A percentile compares a stretch with the other conserved stretches of the same genome.
These are phyloP conservation scores for Cocos nucifera DNA, from an alignment of 176 grass and related monocot genomes.

Conservation along the genomic window DNA sequence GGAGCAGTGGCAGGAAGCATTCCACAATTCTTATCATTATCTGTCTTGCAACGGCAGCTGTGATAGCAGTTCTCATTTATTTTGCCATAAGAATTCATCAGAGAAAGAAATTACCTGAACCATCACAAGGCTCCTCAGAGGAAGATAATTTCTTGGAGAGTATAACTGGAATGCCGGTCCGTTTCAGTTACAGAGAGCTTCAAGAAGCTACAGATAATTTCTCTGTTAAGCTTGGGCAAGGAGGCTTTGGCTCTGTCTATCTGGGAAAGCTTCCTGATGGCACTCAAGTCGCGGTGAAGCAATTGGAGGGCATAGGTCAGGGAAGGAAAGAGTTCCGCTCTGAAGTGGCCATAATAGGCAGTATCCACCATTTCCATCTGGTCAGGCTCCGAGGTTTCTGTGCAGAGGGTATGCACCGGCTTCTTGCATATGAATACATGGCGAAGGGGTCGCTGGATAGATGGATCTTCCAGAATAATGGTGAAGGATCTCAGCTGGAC, in stretches of 20 bases:
- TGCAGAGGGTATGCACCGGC: slow-evolving; percentile 53
- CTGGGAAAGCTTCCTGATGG: slow-evolving; percentile 64
- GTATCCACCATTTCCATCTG: slow-evolving; percentile 95
- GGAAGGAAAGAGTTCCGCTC: slow-evolving; percentile 92
- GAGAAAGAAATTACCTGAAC: slow-evolving; percentile 36
- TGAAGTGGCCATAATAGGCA: slow-evolving; percentile 86
- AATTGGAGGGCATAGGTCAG: slow-evolving; percentile 86
- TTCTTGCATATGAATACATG: slow-evolving; percentile 95
- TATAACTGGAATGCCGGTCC: slow-evolving; percentile 66
- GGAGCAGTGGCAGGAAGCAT: slow-evolving; percentile 13
- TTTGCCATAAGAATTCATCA: slow-evolving; percentile 49
- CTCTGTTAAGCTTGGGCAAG: slow-evolving; percentile 75
- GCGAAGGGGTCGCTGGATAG: slow-evolving; percentile 72
- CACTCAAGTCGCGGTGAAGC: slow-evolving; percentile 69
- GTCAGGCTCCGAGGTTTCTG: slow-evolving; percentile 88
- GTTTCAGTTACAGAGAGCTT: slow-evolving; percentile 75
- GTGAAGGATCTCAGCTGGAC: slow-evolving; percentile 29
- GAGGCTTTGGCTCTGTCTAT: slow-evolving; percentile 93
- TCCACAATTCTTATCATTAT: slow-evolving; percentile 47
- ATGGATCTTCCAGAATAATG: slow-evolving; percentile 65
- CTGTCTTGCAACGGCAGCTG: slow-evolving; percentile 30
- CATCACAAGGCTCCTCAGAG: slow-evolving; percentile 55
- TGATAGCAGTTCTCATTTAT: slow-evolving; percentile 51
- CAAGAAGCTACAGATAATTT: slow-evolving; percentile 79
- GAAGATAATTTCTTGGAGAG: slow-evolving; percentile 71